Percentiles rank a stretch among this genome's conserved stretches.
Evolutionary conservation across 441 rosid genomes (phyloP).

Genomic region (Erodium trifolium): DNA sequence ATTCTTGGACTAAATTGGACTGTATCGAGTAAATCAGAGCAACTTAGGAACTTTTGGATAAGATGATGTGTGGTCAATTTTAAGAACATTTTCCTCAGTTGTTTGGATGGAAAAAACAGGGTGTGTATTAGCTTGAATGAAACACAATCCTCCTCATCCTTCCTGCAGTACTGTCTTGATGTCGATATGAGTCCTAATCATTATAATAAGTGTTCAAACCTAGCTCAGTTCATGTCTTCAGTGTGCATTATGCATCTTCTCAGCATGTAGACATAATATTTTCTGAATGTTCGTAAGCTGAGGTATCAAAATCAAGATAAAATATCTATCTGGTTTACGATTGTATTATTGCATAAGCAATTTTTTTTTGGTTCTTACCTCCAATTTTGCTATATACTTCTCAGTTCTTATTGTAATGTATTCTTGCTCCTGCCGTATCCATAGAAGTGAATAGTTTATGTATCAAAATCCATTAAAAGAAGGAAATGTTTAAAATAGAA

Average conservation of each 20-base stretch:
- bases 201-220: neutral
- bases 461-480: neutral
- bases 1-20: neutral
- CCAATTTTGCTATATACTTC: neutral
- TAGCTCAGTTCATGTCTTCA: neutral
- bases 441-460: conserved; percentile 8
- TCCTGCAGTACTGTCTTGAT: neutral
- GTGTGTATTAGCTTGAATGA: neutral
- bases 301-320: conserved; percentile 5
- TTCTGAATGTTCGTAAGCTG: neutral
- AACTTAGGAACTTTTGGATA: neutral
- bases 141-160: neutral
- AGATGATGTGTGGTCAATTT: too few relatives aligned
- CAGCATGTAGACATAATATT: neutral
- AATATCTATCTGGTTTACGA: neutral
- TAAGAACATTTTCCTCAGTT: neutral
- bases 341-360: neutral
- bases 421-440: neutral
- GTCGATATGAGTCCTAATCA: neutral
- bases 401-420: neutral
- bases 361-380: neutral
- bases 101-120: neutral
- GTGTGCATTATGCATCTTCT: neutral
- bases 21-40: neutral
- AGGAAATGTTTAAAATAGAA: conserved; percentile 4